Conservation (phyloP, 257 asterid genomes). For the Prunella vulgaris region DNA sequence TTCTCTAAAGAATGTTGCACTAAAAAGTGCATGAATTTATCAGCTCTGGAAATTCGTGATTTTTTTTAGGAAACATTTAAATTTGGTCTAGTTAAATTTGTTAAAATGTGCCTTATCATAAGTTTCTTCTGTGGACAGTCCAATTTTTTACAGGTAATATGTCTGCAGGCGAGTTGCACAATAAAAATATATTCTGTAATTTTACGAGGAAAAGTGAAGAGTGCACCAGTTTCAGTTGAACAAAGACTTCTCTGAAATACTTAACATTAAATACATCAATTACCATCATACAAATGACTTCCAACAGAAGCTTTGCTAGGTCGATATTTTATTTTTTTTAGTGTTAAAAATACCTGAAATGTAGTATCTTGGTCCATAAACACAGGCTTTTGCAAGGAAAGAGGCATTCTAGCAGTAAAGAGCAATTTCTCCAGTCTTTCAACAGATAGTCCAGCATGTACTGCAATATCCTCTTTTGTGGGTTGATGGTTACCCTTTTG, state of each 20-base stretch:
- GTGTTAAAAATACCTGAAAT: conserved; percentile 33
- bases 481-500: conserved; percentile 62
- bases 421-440: conserved; percentile 65
- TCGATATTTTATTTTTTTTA: too few relatives aligned
- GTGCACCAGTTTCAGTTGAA: not conserved
- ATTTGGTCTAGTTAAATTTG: too few relatives aligned
- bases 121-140: too few relatives aligned
- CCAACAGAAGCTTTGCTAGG: conserved; percentile 10
- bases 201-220: not conserved
- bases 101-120: too few relatives aligned
- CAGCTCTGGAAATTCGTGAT: not conserved
- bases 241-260: conserved; percentile 4
- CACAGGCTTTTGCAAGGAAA: conserved; percentile 72
- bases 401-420: conserved; percentile 58
- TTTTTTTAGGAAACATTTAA: not conserved
- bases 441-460: conserved; percentile 60
- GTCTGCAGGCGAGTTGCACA: too few relatives aligned
- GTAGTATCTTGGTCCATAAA: conserved; percentile 77
- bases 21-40: not conserved
- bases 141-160: too few relatives aligned
- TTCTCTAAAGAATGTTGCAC: not conserved
- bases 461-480: conserved; percentile 68
- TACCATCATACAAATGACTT: not conserved
- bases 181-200: not conserved
- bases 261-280: not conserved